Conservation (phyloP, 2,329 filamentous ascomycete genomes). For the Sporothrix pallida region DNA sequence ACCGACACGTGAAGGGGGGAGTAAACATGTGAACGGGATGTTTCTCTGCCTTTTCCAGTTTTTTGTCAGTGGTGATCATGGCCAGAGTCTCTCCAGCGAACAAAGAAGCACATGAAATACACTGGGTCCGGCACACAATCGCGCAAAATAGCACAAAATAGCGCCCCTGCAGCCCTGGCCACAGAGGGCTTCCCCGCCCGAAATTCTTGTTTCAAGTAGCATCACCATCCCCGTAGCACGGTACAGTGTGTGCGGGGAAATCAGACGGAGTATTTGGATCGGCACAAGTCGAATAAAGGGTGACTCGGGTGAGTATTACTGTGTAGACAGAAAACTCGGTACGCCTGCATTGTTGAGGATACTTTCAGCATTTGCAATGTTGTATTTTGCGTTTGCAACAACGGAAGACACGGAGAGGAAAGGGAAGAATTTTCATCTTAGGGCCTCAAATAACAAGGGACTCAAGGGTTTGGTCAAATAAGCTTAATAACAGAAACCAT, state of each 20-base stretch:
- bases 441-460: too few species aligned
- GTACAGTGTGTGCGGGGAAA: conserved; percentile 2
- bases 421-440: too few species aligned
- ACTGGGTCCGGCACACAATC: not conserved
- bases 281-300: not conserved
- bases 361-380: too few species aligned
- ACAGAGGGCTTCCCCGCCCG: not conserved
- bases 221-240: not conserved
- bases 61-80: not conserved
- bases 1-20: conserved; percentile 10
- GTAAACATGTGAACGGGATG: conserved; percentile 8
- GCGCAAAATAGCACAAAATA: not conserved
- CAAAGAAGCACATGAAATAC: not conserved
- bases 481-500: too few species aligned
- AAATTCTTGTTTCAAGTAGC: conserved; percentile 10
- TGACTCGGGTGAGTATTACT: too few species aligned
- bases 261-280: conserved; percentile 16
- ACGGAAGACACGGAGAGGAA: too few species aligned
- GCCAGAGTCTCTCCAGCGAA: not conserved
- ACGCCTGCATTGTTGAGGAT: too few species aligned
- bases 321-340: not conserved
- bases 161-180: not conserved
- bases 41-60: not conserved
- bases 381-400: too few species aligned
- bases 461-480: too few species aligned